Percentiles rank a stretch among this genome's conserved stretches.
These are phyloP conservation scores for Yamadazyma trypodendri DNA, from an alignment of 1,139 yeast species.

Conservation along the genomic window DNA sequence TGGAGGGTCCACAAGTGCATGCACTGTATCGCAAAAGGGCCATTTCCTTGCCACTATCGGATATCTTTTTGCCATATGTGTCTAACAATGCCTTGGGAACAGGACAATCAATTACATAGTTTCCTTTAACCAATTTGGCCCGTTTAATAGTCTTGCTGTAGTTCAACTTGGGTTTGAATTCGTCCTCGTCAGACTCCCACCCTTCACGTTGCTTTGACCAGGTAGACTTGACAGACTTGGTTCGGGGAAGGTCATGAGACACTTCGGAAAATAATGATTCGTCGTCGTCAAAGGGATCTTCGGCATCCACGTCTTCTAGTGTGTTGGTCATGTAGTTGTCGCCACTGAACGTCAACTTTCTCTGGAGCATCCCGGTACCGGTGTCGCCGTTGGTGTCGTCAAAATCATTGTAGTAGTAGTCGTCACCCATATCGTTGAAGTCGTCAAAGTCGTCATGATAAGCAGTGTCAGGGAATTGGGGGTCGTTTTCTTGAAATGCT, in stretches of 20 bases:
- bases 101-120: conserved; percentile 77
- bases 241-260: conserved; percentile 30
- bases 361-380: conserved; percentile 17
- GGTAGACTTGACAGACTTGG: conserved; percentile 11
- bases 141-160: conserved; percentile 49
- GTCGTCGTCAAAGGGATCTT: conserved; percentile 49
- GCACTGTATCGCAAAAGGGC: conserved; percentile 78
- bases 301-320: conserved; percentile 40
- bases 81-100: conserved; percentile 60
- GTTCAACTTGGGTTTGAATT: conserved; percentile 42
- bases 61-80: conserved; percentile 50
- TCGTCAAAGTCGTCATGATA: conserved; percentile 16
- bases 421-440: too few relatives aligned
- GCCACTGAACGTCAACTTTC: conserved; percentile 29
- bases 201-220: conserved; percentile 14
- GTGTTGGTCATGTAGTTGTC: conserved; percentile 45
- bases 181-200: conserved; percentile 31
- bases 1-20: conserved; percentile 75
- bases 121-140: conserved; percentile 64
- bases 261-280: conserved; percentile 45
- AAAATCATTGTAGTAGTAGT: conserved; percentile 13
- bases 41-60: conserved; percentile 60
- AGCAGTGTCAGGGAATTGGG: conserved; percentile 33
- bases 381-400: conserved; percentile 17
- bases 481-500: conserved; percentile 34